These are phyloP conservation scores for Puccinia horiana DNA, from an alignment of 1,284 basidiomycete species.

Conservation along the genomic window DNA sequence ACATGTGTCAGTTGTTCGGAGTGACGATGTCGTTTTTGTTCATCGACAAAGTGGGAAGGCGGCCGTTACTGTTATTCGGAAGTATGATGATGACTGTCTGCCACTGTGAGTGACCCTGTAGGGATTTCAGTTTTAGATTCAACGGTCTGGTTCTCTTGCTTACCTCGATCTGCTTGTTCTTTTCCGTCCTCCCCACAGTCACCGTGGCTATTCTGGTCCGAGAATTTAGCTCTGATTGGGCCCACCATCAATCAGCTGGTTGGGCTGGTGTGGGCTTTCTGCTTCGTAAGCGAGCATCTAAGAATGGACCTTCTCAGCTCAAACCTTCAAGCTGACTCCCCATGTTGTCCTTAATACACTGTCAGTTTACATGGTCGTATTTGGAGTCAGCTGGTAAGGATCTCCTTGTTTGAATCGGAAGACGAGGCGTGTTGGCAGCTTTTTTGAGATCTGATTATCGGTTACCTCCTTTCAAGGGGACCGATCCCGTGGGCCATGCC, in stretches of 20 bases:
- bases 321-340: neutral
- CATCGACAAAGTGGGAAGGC: constrained; percentile 50
- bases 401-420: neutral
- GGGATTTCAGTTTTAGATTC: neutral
- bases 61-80: constrained; percentile 50
- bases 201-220: constrained; percentile 49
- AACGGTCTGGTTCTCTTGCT: neutral
- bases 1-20: constrained; percentile 51
- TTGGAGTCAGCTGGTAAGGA: constrained; percentile 52
- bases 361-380: constrained; percentile 51
- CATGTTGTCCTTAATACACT: neutral
- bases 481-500: constrained; percentile 56
- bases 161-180: neutral
- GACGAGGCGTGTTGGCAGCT: no score
- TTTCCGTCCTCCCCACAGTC: neutral
- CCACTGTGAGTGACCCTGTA: constrained; percentile 1
- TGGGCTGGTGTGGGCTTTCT: constrained; percentile 50
- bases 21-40: constrained; percentile 51
- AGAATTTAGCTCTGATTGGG: constrained; percentile 42
- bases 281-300: constrained; percentile 13
- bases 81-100: constrained; percentile 43
- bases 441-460: neutral
- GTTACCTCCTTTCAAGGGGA: constrained; percentile 27
- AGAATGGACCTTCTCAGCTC: neutral
- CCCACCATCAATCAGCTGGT: constrained; percentile 47